These are phyloP conservation scores for Amauroascus verrucosus DNA, from an alignment of 2,329 filamentous ascomycete genomes.

Conservation along the genomic window DNA sequence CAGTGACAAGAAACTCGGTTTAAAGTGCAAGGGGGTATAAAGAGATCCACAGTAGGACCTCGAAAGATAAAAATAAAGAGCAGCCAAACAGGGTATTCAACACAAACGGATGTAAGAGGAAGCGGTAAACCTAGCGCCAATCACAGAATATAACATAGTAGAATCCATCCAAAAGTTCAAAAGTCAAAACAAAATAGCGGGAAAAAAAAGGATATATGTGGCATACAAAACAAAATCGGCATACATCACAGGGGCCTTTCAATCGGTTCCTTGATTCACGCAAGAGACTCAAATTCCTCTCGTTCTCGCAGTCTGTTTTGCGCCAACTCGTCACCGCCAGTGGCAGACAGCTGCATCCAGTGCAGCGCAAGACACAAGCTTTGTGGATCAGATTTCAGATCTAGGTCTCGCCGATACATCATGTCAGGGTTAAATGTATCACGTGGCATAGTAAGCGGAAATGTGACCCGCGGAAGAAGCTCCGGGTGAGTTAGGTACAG, in stretches of 20 bases:
- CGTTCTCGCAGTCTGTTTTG: constrained; percentile 68
- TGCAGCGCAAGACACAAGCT: constrained; percentile 91
- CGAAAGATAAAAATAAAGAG: too few species aligned
- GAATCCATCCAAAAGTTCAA: background rate
- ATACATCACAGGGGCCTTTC: background rate
- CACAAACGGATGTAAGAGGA: background rate
- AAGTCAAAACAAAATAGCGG: too few species aligned
- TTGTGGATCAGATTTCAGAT: constrained; percentile 65
- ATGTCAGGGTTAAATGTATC: constrained; percentile 87
- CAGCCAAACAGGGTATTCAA: constrained; percentile 6
- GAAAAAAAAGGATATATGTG: constrained; percentile 1
- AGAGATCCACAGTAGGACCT: background rate
- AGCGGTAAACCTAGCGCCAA: constrained; percentile 7
- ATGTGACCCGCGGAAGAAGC: constrained; percentile 64
- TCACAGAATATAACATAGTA: background rate
- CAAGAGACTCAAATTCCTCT: constrained; percentile 51
- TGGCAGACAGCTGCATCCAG: constrained; percentile 88
- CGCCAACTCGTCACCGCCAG: constrained; percentile 77
- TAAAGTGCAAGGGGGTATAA: constrained; percentile 8
- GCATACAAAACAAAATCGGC: background rate
- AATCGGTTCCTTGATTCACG: constrained; percentile 27
- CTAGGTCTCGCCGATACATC: constrained; percentile 55
- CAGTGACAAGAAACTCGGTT: background rate
- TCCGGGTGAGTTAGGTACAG: constrained; percentile 90
- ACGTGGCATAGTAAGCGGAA: constrained; percentile 71